A percentile compares a stretch with the other conserved stretches of the same genome.
Evolutionary conservation across 495 filamentous ascomycete genomes (phyloP).

Genomic region (Chlorociboria aeruginascens): DNA sequence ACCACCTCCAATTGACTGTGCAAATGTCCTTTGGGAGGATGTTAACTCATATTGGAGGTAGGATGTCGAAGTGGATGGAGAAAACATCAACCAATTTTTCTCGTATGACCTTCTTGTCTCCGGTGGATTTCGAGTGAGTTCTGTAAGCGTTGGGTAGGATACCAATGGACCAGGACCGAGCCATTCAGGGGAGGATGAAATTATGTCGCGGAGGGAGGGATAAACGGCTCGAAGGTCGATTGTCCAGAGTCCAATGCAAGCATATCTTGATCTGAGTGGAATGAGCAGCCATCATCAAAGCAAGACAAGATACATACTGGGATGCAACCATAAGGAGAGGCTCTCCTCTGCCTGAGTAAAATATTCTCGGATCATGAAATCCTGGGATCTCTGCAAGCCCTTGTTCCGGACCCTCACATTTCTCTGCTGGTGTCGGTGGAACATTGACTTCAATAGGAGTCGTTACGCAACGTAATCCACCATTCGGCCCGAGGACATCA

Average conservation of each 20-base stretch:
- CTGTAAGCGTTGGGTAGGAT: slow-evolving; percentile 26
- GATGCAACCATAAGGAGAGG: slow-evolving; percentile 30
- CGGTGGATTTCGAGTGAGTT: slow-evolving; percentile 28
- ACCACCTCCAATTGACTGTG: slow-evolving; percentile 27
- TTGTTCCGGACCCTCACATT: slow-evolving; percentile 23
- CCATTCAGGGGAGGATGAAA: slow-evolving; percentile 21
- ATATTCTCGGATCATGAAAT: slow-evolving; percentile 29
- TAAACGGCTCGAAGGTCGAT: slow-evolving; percentile 26
- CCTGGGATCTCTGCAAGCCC: slow-evolving; percentile 26
- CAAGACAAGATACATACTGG: slow-evolving; percentile 15
- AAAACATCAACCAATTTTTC: slow-evolving; percentile 32
- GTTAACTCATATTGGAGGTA: slow-evolving; percentile 26
- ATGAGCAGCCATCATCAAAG: background rate
- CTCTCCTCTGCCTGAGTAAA: slow-evolving; percentile 29
- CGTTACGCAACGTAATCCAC: slow-evolving; percentile 24
- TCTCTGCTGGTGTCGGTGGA: slow-evolving; percentile 29
- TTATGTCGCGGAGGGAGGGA: slow-evolving; percentile 19
- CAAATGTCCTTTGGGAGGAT: slow-evolving; percentile 21
- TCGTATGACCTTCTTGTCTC: slow-evolving; percentile 22
- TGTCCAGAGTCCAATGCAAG: slow-evolving; percentile 31
- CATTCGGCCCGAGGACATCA: slow-evolving; percentile 18
- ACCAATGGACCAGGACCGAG: slow-evolving; percentile 27
- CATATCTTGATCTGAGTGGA: slow-evolving; percentile 24
- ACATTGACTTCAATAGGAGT: slow-evolving; percentile 23
- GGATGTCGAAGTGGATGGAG: slow-evolving; percentile 13